A percentile compares a stretch with the other conserved stretches of the same genome.
phyloP scores from a whole-genome alignment of 1,284 basidiomycete genomes.

The Rhodotorula sp. region DNA sequence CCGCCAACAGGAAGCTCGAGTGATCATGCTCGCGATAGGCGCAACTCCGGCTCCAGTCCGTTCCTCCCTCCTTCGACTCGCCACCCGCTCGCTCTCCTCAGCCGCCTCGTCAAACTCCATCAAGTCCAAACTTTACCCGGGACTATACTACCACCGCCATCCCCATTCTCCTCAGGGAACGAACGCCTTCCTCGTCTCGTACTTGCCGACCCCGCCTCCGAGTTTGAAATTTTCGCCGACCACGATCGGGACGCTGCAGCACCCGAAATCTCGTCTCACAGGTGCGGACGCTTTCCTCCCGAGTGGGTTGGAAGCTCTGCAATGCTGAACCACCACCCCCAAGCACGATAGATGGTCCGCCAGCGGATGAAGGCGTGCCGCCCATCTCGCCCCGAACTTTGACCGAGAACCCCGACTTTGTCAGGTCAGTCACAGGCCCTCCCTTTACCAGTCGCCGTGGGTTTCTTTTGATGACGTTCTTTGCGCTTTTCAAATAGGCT shows the following conservation, averaged over 20 bases:
- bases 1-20: neutral
- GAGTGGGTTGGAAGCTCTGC: neutral
- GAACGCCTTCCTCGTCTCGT: constrained; percentile 25
- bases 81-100: neutral
- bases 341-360: neutral
- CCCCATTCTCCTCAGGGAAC: neutral
- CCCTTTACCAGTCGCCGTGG: too few species aligned
- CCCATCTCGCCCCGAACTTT: constrained; percentile 30
- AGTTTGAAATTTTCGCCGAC: constrained; percentile 34
- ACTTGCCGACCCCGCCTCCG: constrained; percentile 27
- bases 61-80: neutral
- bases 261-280: neutral
- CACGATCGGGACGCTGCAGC: constrained; percentile 28
- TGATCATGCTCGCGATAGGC: neutral
- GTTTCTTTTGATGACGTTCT: neutral
- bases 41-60: neutral
- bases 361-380: constrained; percentile 10
- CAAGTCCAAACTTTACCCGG: constrained; percentile 21
- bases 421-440: neutral
- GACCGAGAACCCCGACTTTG: constrained; percentile 28
- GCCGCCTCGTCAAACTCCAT: constrained; percentile 2
- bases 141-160: constrained; percentile 31
- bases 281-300: neutral
- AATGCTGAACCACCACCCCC: neutral
- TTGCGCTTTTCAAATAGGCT: neutral